These are phyloP conservation scores for Allodekkera sacchari DNA, from an alignment of 805 yeast species.

Conservation along the genomic window DNA sequence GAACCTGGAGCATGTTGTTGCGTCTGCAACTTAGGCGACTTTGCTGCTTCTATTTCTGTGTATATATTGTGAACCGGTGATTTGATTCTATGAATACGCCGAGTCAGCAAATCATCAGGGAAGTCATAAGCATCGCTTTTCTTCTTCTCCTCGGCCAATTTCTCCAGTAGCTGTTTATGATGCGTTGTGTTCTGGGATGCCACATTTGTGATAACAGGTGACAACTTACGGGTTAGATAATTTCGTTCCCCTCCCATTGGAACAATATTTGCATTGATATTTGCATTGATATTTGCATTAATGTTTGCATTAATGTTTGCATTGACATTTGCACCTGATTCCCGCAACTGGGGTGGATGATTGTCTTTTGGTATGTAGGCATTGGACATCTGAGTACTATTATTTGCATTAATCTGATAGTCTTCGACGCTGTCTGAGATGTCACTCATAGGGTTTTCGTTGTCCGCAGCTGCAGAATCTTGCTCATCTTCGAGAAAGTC, in stretches of 20 bases:
- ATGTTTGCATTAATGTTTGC: background rate
- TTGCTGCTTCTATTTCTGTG: slow-evolving; percentile 16
- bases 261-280: background rate
- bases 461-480: background rate
- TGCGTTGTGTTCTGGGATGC: slow-evolving; percentile 3
- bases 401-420: too few relatives aligned
- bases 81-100: slow-evolving; percentile 32
- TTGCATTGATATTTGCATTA: slow-evolving; percentile 1
- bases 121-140: slow-evolving; percentile 75
- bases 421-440: too few relatives aligned
- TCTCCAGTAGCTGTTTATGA: slow-evolving; percentile 13
- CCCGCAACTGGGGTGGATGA: background rate
- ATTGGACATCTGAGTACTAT: too few relatives aligned
- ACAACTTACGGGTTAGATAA: too few relatives aligned
- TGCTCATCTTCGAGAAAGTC: slow-evolving; percentile 24
- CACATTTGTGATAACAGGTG: slow-evolving; percentile 1
- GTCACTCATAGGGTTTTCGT: background rate
- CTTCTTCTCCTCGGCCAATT: slow-evolving; percentile 40
- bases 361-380: slow-evolving; percentile 1
- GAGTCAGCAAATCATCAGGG: slow-evolving; percentile 47
- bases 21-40: background rate
- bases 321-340: background rate
- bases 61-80: slow-evolving; percentile 23
- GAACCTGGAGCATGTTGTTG: too few relatives aligned
- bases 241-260: too few relatives aligned